phyloP scores from a whole-genome alignment of 2,329 filamentous ascomycete genomes.

The Sporothrix dimorphospora region DNA sequence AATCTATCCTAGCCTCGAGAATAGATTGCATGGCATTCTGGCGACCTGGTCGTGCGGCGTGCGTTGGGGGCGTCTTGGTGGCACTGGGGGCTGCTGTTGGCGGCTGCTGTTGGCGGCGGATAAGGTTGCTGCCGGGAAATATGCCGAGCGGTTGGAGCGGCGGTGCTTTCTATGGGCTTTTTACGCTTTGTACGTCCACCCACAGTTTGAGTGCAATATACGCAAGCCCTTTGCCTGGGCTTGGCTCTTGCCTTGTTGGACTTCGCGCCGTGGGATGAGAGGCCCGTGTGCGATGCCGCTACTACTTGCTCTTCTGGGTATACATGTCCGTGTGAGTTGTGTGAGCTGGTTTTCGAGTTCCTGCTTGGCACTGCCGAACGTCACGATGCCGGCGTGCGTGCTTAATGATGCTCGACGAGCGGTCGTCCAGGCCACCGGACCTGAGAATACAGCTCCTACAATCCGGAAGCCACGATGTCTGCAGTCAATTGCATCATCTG shows the following conservation, averaged over 20 bases:
- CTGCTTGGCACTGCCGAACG: not conserved
- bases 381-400: not conserved
- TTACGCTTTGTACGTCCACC: not conserved
- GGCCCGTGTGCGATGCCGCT: not conserved
- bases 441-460: not conserved
- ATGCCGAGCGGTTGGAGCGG: not conserved
- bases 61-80: not conserved
- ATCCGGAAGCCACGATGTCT: not conserved
- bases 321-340: not conserved
- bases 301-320: constrained; percentile 15
- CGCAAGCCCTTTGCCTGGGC: too few relatives aligned
- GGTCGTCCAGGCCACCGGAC: not conserved
- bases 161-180: not conserved
- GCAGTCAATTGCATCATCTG: not conserved
- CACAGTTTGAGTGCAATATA: not conserved
- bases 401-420: not conserved
- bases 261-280: not conserved
- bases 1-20: not conserved
- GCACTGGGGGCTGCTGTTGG: too few relatives aligned
- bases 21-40: not conserved
- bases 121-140: constrained; percentile 14
- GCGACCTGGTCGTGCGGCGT: not conserved
- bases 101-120: not conserved
- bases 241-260: constrained; percentile 23
- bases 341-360: not conserved